These are phyloP conservation scores for Ganoderma multipileum DNA, from an alignment of 1,284 basidiomycete genomes.

Conservation along the genomic window DNA sequence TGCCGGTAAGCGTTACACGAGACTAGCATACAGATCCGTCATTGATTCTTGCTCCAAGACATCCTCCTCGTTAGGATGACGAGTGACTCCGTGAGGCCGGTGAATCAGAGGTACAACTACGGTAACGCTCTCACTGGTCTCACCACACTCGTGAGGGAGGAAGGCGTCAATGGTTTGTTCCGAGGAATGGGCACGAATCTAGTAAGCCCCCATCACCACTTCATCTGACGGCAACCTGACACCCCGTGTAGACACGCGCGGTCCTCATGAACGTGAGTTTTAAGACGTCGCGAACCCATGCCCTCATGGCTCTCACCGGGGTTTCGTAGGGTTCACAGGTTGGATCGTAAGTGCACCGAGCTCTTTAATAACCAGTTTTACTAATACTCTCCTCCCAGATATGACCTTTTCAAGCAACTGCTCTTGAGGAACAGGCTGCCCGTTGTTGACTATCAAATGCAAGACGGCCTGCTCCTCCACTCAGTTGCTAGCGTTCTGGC, in stretches of 20 bases:
- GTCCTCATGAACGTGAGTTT: constrained; percentile 86
- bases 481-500: constrained; percentile 69
- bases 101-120: constrained; percentile 80
- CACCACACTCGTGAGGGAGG: constrained; percentile 65
- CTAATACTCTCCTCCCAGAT: constrained; percentile 52
- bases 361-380: constrained; percentile 8
- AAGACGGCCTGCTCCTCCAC: constrained; percentile 74
- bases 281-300: background rate
- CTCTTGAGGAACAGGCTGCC: constrained; percentile 64
- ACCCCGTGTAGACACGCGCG: constrained; percentile 61
- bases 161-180: constrained; percentile 74
- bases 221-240: background rate
- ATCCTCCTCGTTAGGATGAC: constrained; percentile 89
- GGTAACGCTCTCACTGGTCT: constrained; percentile 79
- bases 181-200: constrained; percentile 86
- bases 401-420: constrained; percentile 85
- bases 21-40: constrained; percentile 10
- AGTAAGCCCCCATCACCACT: constrained; percentile 47
- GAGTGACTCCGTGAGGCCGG: constrained; percentile 79
- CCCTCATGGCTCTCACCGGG: constrained; percentile 27
- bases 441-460: constrained; percentile 69
- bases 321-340: constrained; percentile 76
- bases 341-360: constrained; percentile 71
- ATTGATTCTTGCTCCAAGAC: constrained; percentile 48
- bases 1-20: constrained; percentile 55